phyloP scores from a whole-genome alignment of 495 filamentous ascomycete genomes.

The Thermothielavioides terrestris region DNA sequence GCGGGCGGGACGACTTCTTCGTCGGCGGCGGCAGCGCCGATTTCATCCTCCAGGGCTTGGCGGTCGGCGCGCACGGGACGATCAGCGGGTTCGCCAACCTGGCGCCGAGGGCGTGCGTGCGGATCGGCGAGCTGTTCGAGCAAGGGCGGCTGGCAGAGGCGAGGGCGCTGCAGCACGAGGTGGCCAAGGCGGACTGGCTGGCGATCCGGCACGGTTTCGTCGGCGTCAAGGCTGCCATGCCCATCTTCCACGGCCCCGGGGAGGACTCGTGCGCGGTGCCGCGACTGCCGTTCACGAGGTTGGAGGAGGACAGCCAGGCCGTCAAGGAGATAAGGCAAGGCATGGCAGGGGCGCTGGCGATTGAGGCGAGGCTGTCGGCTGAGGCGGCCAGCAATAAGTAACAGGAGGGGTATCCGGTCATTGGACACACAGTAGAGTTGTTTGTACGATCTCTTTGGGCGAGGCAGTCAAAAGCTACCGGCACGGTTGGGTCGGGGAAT shows the following conservation, averaged over 20 bases:
- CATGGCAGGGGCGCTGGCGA: constrained; percentile 9
- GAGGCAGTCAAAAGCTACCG: no score
- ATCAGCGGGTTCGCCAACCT: constrained; percentile 78
- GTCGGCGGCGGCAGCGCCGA: constrained; percentile 78
- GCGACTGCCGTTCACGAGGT: constrained; percentile 16
- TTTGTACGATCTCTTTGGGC: no score
- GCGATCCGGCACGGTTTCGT: constrained; percentile 73
- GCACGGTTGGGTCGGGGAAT: no score
- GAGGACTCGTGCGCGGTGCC: constrained; percentile 15
- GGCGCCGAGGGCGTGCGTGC: constrained; percentile 62
- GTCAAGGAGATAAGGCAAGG: constrained; percentile 10
- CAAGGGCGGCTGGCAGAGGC: constrained; percentile 62
- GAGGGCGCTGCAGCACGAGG: constrained; percentile 55
- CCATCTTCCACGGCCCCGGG: constrained; percentile 67
- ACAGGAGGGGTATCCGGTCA: no score
- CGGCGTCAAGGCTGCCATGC: constrained; percentile 72
- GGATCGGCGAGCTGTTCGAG: constrained; percentile 62
- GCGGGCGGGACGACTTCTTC: constrained; percentile 49
- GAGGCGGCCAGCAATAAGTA: neutral
- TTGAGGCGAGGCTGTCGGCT: constrained; percentile 1
- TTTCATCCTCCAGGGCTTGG: constrained; percentile 70
- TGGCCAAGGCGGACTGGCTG: constrained; percentile 72
- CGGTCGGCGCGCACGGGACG: constrained; percentile 67
- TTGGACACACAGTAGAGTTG: no score
- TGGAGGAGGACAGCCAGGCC: constrained; percentile 1